These are phyloP conservation scores for Eucalyptus dawsonii DNA, from an alignment of 345 rosid genomes.

Conservation along the genomic window DNA sequence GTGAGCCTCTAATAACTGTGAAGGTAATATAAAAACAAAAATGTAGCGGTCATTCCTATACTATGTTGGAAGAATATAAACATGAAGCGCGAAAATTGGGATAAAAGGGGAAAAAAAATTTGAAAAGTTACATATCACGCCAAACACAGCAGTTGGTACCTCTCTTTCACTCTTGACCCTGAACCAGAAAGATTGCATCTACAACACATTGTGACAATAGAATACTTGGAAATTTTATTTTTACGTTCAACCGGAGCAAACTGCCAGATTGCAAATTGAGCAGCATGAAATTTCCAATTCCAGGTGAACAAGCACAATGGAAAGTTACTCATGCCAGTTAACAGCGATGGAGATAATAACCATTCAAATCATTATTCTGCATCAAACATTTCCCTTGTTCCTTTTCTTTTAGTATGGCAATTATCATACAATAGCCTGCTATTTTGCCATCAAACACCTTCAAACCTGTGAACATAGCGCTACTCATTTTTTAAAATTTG, in stretches of 20 bases:
- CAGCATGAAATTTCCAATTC: neutral
- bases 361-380: neutral
- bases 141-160: neutral
- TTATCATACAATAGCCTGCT: neutral
- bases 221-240: neutral
- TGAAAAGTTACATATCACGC: neutral
- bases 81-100: neutral
- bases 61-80: neutral
- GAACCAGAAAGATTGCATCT: neutral
- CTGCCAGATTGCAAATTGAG: neutral
- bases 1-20: constrained; percentile 70
- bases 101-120: neutral
- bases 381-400: neutral
- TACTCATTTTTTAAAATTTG: neutral
- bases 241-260: neutral
- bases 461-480: neutral
- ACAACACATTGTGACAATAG: neutral
- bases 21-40: neutral
- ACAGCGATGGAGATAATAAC: neutral
- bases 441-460: neutral
- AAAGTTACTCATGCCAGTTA: neutral
- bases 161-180: neutral
- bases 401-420: neutral
- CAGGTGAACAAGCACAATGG: neutral
- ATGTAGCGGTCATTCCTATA: neutral